These are phyloP conservation scores for Pleurotus cornucopiae DNA, from an alignment of 768 basidiomycete genomes.

Conservation along the genomic window DNA sequence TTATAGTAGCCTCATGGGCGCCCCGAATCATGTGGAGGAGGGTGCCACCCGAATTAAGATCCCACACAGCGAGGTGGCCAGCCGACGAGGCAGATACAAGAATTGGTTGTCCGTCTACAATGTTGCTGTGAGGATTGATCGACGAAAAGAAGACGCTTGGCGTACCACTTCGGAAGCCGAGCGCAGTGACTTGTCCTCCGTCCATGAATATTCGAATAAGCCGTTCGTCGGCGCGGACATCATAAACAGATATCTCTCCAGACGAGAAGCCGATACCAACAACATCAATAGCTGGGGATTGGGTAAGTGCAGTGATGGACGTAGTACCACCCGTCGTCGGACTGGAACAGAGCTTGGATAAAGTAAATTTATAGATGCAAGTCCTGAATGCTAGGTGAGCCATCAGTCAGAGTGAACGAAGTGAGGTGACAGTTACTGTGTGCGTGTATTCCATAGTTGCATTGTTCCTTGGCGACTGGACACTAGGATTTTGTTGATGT, in stretches of 20 bases:
- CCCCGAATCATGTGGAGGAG: conserved; percentile 82
- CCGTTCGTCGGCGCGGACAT: conserved; percentile 85
- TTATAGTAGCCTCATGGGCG: conserved; percentile 85
- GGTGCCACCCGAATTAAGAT: conserved; percentile 77
- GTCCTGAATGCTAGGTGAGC: conserved; percentile 41
- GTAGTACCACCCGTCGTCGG: conserved; percentile 21
- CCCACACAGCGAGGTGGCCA: conserved; percentile 93
- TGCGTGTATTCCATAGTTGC: conserved; percentile 92
- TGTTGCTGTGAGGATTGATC: conserved; percentile 3
- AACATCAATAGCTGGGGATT: conserved; percentile 95
- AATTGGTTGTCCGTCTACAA: conserved; percentile 78
- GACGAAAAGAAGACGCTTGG: conserved; percentile 9
- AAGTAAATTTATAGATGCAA: conserved; percentile 76
- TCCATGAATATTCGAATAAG: conserved; percentile 90
- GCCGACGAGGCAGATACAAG: conserved; percentile 83
- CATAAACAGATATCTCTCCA: conserved; percentile 85
- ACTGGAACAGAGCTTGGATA: conserved; percentile 38
- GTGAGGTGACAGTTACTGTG: conserved; percentile 48
- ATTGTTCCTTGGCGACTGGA: conserved; percentile 76
- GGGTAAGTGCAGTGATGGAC: conserved; percentile 74
- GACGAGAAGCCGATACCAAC: conserved; percentile 89
- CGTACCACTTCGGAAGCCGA: conserved; percentile 84
- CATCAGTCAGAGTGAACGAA: background rate
- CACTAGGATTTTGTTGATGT: conserved; percentile 92
- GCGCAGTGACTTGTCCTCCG: conserved; percentile 68